These are phyloP conservation scores for Populus tomentosa DNA, from an alignment of 441 rosid genomes.

Conservation along the genomic window DNA sequence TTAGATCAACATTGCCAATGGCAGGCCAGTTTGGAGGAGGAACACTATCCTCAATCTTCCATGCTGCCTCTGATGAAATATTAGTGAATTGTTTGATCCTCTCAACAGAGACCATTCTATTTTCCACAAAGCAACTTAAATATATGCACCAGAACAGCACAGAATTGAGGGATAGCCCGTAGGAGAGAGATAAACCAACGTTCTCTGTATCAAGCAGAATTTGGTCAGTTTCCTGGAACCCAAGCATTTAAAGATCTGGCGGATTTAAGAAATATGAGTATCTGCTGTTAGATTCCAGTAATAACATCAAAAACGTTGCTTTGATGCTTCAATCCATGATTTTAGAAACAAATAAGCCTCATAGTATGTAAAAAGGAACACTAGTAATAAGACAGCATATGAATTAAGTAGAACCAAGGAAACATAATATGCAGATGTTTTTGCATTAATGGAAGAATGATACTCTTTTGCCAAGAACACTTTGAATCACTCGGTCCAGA, in stretches of 20 bases:
- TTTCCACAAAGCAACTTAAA: constrained; percentile 79
- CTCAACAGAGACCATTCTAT: constrained; percentile 91
- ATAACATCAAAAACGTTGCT: background rate
- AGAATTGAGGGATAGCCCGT: constrained; percentile 76
- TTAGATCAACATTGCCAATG: constrained; percentile 62
- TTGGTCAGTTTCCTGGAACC: background rate
- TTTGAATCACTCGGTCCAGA: background rate
- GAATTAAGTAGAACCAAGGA: background rate
- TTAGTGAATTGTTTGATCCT: constrained; percentile 83
- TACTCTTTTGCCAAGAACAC: background rate
- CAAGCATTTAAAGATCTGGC: background rate
- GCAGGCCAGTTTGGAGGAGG: constrained; percentile 84
- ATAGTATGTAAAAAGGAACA: too few species aligned
- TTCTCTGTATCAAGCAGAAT: constrained; percentile 45
- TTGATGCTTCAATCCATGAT: background rate
- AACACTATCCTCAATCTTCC: constrained; percentile 57
- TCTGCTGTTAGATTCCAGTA: background rate
- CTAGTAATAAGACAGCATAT: background rate
- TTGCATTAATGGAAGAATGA: background rate
- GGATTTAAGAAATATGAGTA: background rate
- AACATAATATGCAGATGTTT: background rate
- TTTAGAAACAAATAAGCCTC: background rate
- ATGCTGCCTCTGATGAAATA: constrained; percentile 72
- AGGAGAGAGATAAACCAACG: constrained; percentile 88
- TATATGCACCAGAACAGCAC: constrained; percentile 84